Conservation (phyloP, 2,329 filamentous ascomycete genomes). For the Botrytis aclada region DNA sequence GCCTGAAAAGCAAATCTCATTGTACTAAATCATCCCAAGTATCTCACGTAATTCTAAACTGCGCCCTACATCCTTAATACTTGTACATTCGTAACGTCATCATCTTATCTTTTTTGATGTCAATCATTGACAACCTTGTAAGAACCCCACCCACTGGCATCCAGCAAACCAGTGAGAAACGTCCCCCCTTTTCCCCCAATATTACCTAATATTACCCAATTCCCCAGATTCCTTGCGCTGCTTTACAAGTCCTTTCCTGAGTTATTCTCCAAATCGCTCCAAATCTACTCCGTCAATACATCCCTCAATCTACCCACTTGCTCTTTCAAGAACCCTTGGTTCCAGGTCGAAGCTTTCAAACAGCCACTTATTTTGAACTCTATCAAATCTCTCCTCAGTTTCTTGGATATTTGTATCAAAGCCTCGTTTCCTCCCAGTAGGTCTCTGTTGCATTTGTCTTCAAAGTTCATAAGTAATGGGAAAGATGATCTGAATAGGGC, state of each 20-base stretch:
- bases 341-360: not conserved
- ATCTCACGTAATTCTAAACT: not conserved
- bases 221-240: not conserved
- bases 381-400: constrained; percentile 29
- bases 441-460: constrained; percentile 28
- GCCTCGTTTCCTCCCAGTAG: constrained; percentile 28
- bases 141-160: too few species aligned
- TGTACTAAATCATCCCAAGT: not conserved
- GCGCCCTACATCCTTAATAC: not conserved
- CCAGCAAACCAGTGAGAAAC: not conserved
- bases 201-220: not conserved
- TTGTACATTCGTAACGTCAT: not conserved
- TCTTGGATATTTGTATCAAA: constrained; percentile 25
- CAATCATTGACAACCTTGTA: not conserved
- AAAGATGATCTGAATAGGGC: constrained; percentile 32
- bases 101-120: not conserved
- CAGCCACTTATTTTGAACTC: constrained; percentile 28
- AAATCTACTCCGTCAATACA: not conserved
- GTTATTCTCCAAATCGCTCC: too few species aligned
- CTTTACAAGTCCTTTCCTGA: not conserved
- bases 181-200: too few species aligned
- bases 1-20: constrained; percentile 1
- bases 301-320: constrained; percentile 13
- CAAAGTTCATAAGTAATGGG: constrained; percentile 31
- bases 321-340: constrained; percentile 5